Evolutionary conservation across 495 filamentous ascomycete genomes (phyloP).

Genomic region (Xylaria nigripes): DNA sequence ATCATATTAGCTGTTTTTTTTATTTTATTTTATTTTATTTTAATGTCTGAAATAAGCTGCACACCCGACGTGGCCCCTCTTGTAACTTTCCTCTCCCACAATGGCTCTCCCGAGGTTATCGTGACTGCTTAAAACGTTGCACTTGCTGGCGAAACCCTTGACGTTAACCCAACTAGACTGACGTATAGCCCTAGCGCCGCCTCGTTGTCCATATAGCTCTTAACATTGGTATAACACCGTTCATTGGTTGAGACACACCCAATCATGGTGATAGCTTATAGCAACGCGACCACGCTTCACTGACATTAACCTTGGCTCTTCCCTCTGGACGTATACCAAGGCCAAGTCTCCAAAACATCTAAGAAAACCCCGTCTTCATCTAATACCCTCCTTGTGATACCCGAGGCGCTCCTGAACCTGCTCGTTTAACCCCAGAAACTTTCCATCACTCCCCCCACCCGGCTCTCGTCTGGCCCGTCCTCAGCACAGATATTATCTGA

Average conservation of each 20-base stretch:
- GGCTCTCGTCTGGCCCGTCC: not conserved
- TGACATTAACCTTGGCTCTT: conserved; percentile 24
- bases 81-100: conserved; percentile 28
- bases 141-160: conserved; percentile 27
- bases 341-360: conserved; percentile 12
- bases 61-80: conserved; percentile 33
- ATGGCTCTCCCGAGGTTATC: conserved; percentile 29
- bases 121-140: conserved; percentile 31
- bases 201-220: conserved; percentile 26
- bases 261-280: conserved; percentile 36
- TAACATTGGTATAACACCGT: conserved; percentile 24
- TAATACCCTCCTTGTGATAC: conserved; percentile 13
- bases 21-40: conserved; percentile 25
- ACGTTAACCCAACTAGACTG: conserved; percentile 30
- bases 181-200: conserved; percentile 31
- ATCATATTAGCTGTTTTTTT: conserved; percentile 24
- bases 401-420: conserved; percentile 8
- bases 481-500: conserved; percentile 5
- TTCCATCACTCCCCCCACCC: conserved; percentile 7
- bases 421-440: conserved; percentile 13
- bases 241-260: conserved; percentile 35
- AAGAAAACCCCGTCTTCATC: conserved; percentile 9
- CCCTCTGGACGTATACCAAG: conserved; percentile 17
- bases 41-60: conserved; percentile 28
- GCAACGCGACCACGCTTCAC: conserved; percentile 30